Evolutionary conservation across 192 early-diverging fungal genomes (phyloP), one percentile per base, ranked within the genome.

Genomic region (Umbelopsis vinacea): DNA sequence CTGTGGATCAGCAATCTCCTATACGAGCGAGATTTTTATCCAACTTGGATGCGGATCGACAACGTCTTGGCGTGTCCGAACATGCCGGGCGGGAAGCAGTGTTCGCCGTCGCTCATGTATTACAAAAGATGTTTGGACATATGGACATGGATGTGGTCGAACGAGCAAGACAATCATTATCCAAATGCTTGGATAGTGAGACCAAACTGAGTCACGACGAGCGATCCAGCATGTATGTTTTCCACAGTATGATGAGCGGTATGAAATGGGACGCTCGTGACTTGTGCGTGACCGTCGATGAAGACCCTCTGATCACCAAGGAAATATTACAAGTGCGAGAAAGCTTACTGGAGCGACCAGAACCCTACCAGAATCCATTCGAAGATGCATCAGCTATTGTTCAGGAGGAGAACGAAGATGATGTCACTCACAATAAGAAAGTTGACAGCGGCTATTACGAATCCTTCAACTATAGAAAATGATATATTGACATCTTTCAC

Each of bases 191-290:
- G 53, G 71, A 77, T 38, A 82, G 75, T 52, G 81, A 82, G 33
- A 17, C 40, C 17, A 79, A 77, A 24, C 57, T 82, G 14, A 69
- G 72, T 53, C 53, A 70, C 26, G 45, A 69, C 14, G 81, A 82
- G 47, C 67, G 76, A 38, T 71, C 74, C 29, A 74, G 79, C 21
- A 82, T 82, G 81, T 80, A 82, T 67, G 21, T 76, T 26, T 82
- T 74, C 67, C 81, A 82, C 71, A 57, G 70, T 8, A 52, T 82
- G 63, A 69, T 80, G 45, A 75, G 69, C 21, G 74, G 74, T 21
- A 54, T 82, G 35, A 35, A 72, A 50, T 71, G 69, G 66, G 72
- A 69, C 38, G 6, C 45, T 24, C 67, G 70, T 69, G 66, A 70
- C 24, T 63, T 60, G 43, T 52, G 37, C 21, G 47, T 74, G 23